Percentiles rank a stretch among this genome's conserved stretches.
Conservation (phyloP, 345 rosid genomes). For the Moricandia arvensis region DNA sequence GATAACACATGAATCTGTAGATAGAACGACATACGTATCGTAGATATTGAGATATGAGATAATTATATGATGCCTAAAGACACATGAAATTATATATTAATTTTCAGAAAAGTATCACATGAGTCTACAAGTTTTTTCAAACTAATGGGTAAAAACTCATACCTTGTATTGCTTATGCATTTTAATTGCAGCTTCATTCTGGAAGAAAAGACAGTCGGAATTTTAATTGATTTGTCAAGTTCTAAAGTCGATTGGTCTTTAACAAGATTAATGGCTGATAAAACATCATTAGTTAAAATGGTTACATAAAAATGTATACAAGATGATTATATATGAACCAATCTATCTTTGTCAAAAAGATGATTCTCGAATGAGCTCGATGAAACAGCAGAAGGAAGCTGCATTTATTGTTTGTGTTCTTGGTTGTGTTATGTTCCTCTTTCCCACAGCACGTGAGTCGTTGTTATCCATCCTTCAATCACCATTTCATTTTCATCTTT, state of each 20-base stretch:
- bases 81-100: neutral
- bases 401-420: conserved; percentile 29
- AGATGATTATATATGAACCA: neutral
- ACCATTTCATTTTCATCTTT: conserved; percentile 9
- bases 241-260: neutral
- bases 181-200: neutral
- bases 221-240: neutral
- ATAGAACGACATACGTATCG: too few relatives aligned
- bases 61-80: neutral
- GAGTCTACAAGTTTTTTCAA: too few relatives aligned
- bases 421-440: conserved; percentile 29
- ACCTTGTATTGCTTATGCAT: too few relatives aligned
- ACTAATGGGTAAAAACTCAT: too few relatives aligned
- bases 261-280: neutral
- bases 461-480: conserved; percentile 16
- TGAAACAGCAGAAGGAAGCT: conserved; percentile 4
- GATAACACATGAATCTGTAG: neutral
- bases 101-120: neutral
- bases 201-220: neutral
- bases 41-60: neutral
- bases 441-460: conserved; percentile 20
- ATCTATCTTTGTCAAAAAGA: conserved; percentile 25
- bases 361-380: conserved; percentile 27
- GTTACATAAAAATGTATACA: neutral
- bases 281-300: neutral